Conservation (phyloP, 257 asterid species). For the Thymus quinquecostatus region DNA sequence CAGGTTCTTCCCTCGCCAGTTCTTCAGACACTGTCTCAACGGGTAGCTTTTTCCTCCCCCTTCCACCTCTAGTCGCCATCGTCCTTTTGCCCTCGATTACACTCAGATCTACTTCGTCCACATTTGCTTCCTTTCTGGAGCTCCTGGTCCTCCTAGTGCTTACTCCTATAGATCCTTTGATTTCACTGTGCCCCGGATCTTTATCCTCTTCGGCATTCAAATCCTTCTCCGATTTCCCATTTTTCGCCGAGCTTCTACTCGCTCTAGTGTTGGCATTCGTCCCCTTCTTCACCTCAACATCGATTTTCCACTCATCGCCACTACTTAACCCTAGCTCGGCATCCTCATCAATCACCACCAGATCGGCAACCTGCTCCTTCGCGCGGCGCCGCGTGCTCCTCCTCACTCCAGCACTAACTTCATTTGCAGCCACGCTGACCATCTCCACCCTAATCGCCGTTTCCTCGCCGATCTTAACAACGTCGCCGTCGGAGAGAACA, state of each 20-base stretch:
- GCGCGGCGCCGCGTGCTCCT: slow-evolving; percentile 43
- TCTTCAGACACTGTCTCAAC: slow-evolving; percentile 31
- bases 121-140: slow-evolving; percentile 37
- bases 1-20: slow-evolving; percentile 32
- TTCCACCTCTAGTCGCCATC: slow-evolving; percentile 35
- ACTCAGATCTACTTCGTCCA: slow-evolving; percentile 29
- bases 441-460: slow-evolving; percentile 57
- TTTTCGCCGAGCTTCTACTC: slow-evolving; percentile 35
- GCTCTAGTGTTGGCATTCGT: slow-evolving; percentile 25
- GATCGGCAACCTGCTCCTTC: slow-evolving; percentile 36
- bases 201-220: slow-evolving; percentile 15
- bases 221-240: slow-evolving; percentile 19
- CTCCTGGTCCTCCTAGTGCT: slow-evolving; percentile 46
- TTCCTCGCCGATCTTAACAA: slow-evolving; percentile 66
- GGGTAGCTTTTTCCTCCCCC: slow-evolving; percentile 35
- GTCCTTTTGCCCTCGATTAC: slow-evolving; percentile 34
- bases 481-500: slow-evolving; percentile 50
- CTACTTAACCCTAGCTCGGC: slow-evolving; percentile 40
- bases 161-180: slow-evolving; percentile 24
- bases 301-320: slow-evolving; percentile 26
- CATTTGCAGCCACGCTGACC: slow-evolving; percentile 17
- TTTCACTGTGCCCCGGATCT: slow-evolving; percentile 26
- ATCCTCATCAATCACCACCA: slow-evolving; percentile 49
- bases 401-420: slow-evolving; percentile 27
- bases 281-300: slow-evolving; percentile 34